Evolutionary conservation across 1,284 basidiomycete genomes (phyloP), one percentile per base, ranked within the genome.

Genomic region (Rhodotorula sp.): DNA sequence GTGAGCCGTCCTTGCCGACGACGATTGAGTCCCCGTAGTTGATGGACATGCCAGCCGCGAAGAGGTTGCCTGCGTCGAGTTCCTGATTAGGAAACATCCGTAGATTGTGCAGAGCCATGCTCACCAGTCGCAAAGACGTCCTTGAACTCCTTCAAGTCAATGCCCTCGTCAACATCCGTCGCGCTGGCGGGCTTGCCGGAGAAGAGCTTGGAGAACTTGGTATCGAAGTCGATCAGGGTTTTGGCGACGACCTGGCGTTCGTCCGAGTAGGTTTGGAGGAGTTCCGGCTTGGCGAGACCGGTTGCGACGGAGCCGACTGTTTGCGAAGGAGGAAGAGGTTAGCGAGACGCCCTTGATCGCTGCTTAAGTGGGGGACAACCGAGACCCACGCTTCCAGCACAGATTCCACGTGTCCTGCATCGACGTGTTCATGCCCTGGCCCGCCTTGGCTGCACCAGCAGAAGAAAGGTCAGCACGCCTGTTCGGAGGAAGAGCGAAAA

Each of bases 241-340:
- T 89, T 86, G 0, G 89, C 90, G 73, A 88, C 91, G 78, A 86
- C 74, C 54, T 86, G 83, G 52, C 90, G 84, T 77, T 91, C 90
- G 52, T 83, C 79, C 77, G 89, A 87, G 76, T 91, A 90, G 86
- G 91, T 92, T 75, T 87, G 84, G 30, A 94, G 80, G 18, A 94
- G 80, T 0, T 85, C 85, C 3, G 84, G 81, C 51, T 85, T 82
- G 2, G 89, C 88, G 84, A 86, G 87, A 15, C 88, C 89, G 60
- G 86, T 85, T 26, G 91, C 80, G 28, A 91, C 89, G 62, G 89
- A 85, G 0, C 83, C 83, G 55, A 93, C 76, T 77, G 53, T 22
- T n/a, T n/a, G n/a, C 0, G 56, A 28, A 4, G 26, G 37, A 20
- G 28, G 50, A 9, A n/a, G n/a, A n/a, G n/a, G n/a, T n/a, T n/a